These are phyloP conservation scores for Wickerhamiella occidentalis DNA, from an alignment of 805 yeast genomes.

Conservation along the genomic window DNA sequence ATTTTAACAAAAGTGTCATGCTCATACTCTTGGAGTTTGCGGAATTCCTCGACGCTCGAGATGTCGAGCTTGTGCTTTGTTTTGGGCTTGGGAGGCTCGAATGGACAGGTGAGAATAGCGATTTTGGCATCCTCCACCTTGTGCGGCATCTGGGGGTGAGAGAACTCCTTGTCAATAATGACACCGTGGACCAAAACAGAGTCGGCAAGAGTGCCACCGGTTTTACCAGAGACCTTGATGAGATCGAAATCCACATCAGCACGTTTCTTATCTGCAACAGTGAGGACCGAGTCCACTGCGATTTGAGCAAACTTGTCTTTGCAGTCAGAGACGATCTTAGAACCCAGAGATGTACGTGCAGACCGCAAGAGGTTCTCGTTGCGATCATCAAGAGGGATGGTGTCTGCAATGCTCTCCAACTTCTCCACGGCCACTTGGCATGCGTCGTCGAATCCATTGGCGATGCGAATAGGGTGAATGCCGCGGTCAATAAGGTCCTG, in stretches of 20 bases:
- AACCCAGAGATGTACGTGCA: conserved; percentile 88
- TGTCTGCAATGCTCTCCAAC: conserved; percentile 65
- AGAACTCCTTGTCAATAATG: conserved; percentile 86
- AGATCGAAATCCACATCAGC: conserved; percentile 95
- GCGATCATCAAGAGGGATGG: conserved; percentile 39
- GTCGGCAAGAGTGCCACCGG: conserved; percentile 87
- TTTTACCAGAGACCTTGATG: conserved; percentile 88
- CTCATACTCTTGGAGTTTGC: conserved; percentile 82
- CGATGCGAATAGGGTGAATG: conserved; percentile 91
- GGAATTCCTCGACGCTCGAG: conserved; percentile 85
- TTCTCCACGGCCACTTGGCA: conserved; percentile 77
- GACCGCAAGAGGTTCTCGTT: conserved; percentile 58
- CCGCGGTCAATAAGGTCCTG: conserved; percentile 89
- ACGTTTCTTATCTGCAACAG: conserved; percentile 84
- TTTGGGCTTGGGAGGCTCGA: conserved; percentile 99
- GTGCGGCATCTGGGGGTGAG: conserved; percentile 98
- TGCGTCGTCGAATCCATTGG: conserved; percentile 95
- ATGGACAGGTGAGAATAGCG: conserved; percentile 95
- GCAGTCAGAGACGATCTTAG: conserved; percentile 87
- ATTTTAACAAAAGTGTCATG: conserved; percentile 80
- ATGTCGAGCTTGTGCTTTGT: conserved; percentile 95
- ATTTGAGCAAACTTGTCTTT: conserved; percentile 90
- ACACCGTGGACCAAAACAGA: conserved; percentile 82
- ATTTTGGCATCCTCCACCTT: conserved; percentile 64
- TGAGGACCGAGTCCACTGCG: conserved; percentile 92